These are phyloP conservation scores for Carnegiea gigantea DNA, from an alignment of 179 eudicot genomes.

Conservation along the genomic window DNA sequence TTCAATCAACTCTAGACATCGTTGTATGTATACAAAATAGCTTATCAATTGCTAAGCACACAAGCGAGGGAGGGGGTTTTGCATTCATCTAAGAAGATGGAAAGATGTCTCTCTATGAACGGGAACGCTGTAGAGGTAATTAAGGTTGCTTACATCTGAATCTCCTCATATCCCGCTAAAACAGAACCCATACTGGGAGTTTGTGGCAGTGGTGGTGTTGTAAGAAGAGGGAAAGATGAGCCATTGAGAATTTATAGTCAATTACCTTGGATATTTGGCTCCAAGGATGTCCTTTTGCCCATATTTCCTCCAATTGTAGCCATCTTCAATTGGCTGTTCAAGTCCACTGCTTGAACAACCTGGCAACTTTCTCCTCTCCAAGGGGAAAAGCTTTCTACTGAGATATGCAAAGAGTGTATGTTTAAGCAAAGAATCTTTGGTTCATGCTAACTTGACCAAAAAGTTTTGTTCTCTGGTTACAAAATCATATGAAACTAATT, in stretches of 20 bases:
- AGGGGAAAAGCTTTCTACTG: constrained; percentile 41
- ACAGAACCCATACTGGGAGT: too few species aligned
- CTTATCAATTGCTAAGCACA: background rate
- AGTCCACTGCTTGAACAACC: constrained; percentile 50
- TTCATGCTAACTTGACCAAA: background rate
- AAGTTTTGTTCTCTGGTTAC: background rate
- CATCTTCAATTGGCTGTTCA: constrained; percentile 81
- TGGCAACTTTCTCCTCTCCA: constrained; percentile 48
- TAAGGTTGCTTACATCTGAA: too few species aligned
- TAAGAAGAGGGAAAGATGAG: background rate
- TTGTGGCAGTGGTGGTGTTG: background rate
- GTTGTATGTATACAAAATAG: too few species aligned
- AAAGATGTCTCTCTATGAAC: too few species aligned
- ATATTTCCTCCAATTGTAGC: constrained; percentile 83
- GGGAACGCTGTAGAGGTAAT: too few species aligned
- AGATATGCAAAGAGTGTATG: background rate
- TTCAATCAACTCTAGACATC: too few species aligned
- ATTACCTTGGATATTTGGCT: constrained; percentile 76
- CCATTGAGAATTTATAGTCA: background rate
- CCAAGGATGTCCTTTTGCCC: constrained; percentile 96
- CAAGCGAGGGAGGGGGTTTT: too few species aligned
- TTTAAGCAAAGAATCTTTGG: background rate
- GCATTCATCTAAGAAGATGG: background rate
- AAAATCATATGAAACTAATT: background rate
- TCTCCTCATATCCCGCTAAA: too few species aligned